phyloP scores from a whole-genome alignment of 176 grass and related monocot genomes.

The Urochloa ruziziensis region DNA sequence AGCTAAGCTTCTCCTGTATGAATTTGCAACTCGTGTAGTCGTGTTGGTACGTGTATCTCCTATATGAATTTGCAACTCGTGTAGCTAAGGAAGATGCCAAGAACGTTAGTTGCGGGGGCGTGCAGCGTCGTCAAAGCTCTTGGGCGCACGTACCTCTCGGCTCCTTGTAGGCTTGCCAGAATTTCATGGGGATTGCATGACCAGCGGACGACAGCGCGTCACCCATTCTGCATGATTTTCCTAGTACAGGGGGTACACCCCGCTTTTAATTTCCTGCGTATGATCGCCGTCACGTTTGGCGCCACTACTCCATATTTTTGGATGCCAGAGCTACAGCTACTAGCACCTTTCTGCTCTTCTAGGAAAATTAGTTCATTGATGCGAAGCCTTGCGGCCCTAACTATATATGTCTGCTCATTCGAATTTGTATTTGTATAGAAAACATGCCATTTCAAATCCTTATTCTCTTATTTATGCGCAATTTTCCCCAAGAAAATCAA shows the following conservation, averaged over 20 bases:
- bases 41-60: too few species aligned
- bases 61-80: too few species aligned
- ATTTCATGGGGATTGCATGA: conserved; percentile 27
- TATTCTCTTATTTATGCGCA: too few species aligned
- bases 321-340: neutral
- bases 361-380: too few species aligned
- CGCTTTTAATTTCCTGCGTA: neutral
- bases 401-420: too few species aligned
- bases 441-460: too few species aligned
- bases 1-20: too few species aligned
- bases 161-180: neutral
- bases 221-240: neutral
- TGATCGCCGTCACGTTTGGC: neutral
- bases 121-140: neutral
- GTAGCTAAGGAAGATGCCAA: neutral
- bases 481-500: too few species aligned
- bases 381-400: too few species aligned
- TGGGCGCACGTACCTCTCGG: neutral
- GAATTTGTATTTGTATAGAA: too few species aligned
- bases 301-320: neutral
- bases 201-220: neutral
- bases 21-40: too few species aligned
- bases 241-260: neutral
- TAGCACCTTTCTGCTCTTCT: too few species aligned
- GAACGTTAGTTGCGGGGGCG: neutral